These are phyloP conservation scores for Gossypium thurberi DNA, from an alignment of 345 rosid species.

Conservation along the genomic window DNA sequence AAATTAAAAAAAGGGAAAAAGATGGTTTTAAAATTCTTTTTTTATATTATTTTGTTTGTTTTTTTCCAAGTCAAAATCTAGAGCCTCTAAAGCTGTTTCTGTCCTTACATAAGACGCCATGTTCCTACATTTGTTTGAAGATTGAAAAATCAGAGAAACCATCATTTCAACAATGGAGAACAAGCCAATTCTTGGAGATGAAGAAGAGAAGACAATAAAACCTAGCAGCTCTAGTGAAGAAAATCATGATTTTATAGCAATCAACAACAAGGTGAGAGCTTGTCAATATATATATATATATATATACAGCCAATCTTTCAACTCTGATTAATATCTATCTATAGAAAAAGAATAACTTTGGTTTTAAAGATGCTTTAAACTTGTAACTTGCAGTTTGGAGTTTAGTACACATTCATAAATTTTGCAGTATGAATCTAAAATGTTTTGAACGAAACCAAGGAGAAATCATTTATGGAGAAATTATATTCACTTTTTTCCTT, in stretches of 20 bases:
- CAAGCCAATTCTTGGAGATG: neutral
- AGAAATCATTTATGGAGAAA: neutral
- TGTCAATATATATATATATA: neutral
- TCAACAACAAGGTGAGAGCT: slow-evolving; percentile 9
- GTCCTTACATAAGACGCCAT: neutral
- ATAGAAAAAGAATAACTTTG: neutral
- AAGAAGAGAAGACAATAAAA: neutral
- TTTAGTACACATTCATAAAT: neutral
- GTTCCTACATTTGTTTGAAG: neutral
- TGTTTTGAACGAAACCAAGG: neutral
- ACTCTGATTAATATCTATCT: neutral
- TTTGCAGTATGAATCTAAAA: neutral
- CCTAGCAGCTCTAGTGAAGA: slow-evolving; percentile 1
- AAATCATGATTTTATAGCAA: neutral
- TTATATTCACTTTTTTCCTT: neutral
- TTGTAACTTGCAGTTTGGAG: neutral
- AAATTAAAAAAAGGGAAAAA: neutral
- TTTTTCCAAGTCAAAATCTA: neutral
- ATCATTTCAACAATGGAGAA: neutral
- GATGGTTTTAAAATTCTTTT: neutral
- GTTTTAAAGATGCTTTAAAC: neutral
- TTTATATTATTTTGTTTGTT: neutral
- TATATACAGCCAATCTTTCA: neutral
- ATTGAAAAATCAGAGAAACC: neutral
- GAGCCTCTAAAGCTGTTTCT: neutral